Evolutionary conservation across 352 stramenopile species (phyloP).

Genomic region (Phytopythium boreale): DNA sequence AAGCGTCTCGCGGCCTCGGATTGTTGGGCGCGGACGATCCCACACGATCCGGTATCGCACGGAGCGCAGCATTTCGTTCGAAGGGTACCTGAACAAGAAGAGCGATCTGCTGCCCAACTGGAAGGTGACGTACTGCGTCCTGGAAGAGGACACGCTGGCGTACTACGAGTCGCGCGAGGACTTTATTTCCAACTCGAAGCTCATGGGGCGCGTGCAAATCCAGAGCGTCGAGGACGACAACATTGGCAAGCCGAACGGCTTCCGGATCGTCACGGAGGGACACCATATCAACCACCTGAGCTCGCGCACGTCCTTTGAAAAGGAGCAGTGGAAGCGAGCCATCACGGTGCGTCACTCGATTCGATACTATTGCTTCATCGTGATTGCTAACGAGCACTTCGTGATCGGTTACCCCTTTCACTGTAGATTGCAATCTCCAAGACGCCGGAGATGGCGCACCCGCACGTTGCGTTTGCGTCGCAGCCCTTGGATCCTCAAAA

Average conservation of each 20-base stretch:
- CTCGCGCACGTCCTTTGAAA: constrained; percentile 75
- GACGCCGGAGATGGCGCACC: constrained; percentile 31
- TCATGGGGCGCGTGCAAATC: constrained; percentile 72
- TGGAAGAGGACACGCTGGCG: constrained; percentile 74
- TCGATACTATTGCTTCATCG: background rate
- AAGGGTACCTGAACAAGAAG: constrained; percentile 85
- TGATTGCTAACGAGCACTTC: background rate
- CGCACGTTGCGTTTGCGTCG: constrained; percentile 67
- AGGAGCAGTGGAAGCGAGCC: constrained; percentile 78
- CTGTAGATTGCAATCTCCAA: constrained; percentile 59
- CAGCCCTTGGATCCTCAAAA: constrained; percentile 62
- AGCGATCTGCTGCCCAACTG: constrained; percentile 70
- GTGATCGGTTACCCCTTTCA: background rate
- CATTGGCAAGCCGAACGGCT: constrained; percentile 62
- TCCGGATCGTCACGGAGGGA: constrained; percentile 63
- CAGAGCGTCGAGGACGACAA: constrained; percentile 65
- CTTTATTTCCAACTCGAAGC: constrained; percentile 77
- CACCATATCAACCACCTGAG: constrained; percentile 68
- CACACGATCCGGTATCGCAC: constrained; percentile 70
- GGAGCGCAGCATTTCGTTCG: constrained; percentile 68
- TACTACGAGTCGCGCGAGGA: constrained; percentile 82
- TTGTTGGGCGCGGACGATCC: constrained; percentile 36
- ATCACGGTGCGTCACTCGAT: constrained; percentile 35
- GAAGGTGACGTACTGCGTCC: constrained; percentile 71
- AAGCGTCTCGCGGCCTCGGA: constrained; percentile 3